Evolutionary conservation across 129 eudicot species (phyloP), one percentile per base, ranked within the genome.

Genomic region (Saposhnikovia divaricata): DNA sequence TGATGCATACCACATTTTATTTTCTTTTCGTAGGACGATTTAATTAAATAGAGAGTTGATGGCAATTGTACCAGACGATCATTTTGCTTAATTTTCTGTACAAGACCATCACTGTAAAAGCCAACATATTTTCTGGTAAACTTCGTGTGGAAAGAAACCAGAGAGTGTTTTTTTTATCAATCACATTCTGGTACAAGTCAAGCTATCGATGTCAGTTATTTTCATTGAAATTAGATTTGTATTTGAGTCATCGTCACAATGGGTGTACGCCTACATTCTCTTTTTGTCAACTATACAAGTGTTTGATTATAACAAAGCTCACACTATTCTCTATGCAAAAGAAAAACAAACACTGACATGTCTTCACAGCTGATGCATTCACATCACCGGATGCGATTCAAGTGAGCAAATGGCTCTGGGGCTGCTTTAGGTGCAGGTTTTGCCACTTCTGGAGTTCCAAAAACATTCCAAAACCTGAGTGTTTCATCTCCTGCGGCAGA

Each of bases 401-500:
- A 31, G 81, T 89, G 85, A 63, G 98, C 97, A 81, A 94, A 94
- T 42, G 98, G 97, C 88, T 91, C 96, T 1, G 92, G 69, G 16
- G 82, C 74, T 0, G 96, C 78, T 83, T 94, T 94, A 0, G 89
- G 93, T 23, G 92, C 90, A 16, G 96, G 90, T 86, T 95, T 95
- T 18, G 98, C 94, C 55, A 83, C 93, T 75, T 86, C 93, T 11
- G 97, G 99, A 34, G 92, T 85, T 42, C 99, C 99, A 69, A 95
- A 95, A 19, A 90, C 96, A 71, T 95, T 95, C 99, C 99, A 95
- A 72, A 95, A 95, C 59, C 99, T 83, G 77, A 95, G 86, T 0
- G 97, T 95, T 80, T 95, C 99, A 66, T 95, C 99, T 21, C 94
- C 99, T 0, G 98, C 98, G n/a, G 97, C 97, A 61, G 99, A 90